Evolutionary conservation across 208 protist species (phyloP).

Genomic region (Eutreptiella sp.): DNA sequence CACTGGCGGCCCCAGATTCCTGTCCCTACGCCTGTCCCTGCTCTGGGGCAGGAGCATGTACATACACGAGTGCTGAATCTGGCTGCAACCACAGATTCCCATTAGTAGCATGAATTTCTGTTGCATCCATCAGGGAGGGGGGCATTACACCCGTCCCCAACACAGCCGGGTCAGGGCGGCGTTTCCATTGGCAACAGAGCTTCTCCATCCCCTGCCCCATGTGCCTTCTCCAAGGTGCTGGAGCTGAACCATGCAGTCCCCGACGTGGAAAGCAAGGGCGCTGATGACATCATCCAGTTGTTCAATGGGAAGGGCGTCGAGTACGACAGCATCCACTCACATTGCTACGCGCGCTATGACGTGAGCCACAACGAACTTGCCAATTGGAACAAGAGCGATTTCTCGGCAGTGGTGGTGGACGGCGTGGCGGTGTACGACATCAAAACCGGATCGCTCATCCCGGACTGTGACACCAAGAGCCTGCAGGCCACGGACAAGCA

Average conservation of each 20-base stretch:
- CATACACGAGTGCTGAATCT: no score
- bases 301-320: conserved; percentile 35
- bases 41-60: no score
- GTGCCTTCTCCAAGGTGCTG: no score
- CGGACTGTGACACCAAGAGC: conserved; percentile 1
- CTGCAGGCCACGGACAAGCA: conserved; percentile 49
- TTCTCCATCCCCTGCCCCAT: no score
- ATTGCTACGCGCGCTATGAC: conserved; percentile 39
- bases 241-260: conserved; percentile 15
- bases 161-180: no score
- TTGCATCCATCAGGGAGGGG: no score
- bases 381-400: conserved; percentile 47
- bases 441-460: not conserved
- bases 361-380: conserved; percentile 31
- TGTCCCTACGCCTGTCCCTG: no score
- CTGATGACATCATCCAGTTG: conserved; percentile 27
- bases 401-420: conserved; percentile 15
- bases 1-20: no score
- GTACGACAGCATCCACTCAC: conserved; percentile 42
- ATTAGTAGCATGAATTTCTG: no score
- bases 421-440: conserved; percentile 24
- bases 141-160: no score
- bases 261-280: conserved; percentile 11
- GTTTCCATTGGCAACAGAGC: no score
- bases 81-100: no score